Conservation (phyloP, 345 rosid species). For the Microthlaspi erraticum region DNA sequence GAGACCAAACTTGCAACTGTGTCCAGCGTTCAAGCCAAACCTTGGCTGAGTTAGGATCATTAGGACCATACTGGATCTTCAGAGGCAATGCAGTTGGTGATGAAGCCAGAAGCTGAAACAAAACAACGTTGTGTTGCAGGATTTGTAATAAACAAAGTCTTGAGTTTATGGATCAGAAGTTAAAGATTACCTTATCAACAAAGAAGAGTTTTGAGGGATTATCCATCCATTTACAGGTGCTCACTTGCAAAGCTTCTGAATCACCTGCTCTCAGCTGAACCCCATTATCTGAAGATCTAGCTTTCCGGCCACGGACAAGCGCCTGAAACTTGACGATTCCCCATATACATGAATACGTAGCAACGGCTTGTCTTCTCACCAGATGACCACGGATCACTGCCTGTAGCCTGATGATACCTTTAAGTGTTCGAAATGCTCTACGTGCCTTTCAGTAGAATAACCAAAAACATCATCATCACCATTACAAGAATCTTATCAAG, state of each 20-base stretch:
- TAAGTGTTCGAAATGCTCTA: constrained; percentile 61
- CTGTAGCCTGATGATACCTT: constrained; percentile 79
- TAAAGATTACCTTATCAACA: constrained; percentile 58
- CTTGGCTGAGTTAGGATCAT: constrained; percentile 65
- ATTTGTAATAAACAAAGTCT: constrained; percentile 2
- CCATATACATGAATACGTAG: constrained; percentile 64
- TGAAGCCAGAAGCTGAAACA: constrained; percentile 66
- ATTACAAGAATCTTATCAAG: constrained; percentile 7
- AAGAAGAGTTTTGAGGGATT: constrained; percentile 50
- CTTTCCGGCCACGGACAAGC: constrained; percentile 63
- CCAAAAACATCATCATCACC: constrained; percentile 6
- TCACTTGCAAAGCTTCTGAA: constrained; percentile 41
- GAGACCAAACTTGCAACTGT: constrained; percentile 61
- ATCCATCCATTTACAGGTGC: constrained; percentile 37
- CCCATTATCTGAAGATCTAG: constrained; percentile 52
- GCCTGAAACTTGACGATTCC: constrained; percentile 78
- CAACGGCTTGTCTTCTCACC: constrained; percentile 87
- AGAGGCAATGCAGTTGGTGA: constrained; percentile 54
- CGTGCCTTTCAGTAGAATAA: constrained; percentile 59
- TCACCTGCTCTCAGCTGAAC: constrained; percentile 48
- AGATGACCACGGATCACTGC: constrained; percentile 82
- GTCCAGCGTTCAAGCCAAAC: constrained; percentile 88
- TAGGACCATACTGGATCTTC: constrained; percentile 55
- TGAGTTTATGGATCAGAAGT: neutral
- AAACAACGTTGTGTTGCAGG: constrained; percentile 16